Evolutionary conservation across 495 filamentous ascomycete species (phyloP), one percentile per base, ranked within the genome.

Genomic region (Niebla homalea): DNA sequence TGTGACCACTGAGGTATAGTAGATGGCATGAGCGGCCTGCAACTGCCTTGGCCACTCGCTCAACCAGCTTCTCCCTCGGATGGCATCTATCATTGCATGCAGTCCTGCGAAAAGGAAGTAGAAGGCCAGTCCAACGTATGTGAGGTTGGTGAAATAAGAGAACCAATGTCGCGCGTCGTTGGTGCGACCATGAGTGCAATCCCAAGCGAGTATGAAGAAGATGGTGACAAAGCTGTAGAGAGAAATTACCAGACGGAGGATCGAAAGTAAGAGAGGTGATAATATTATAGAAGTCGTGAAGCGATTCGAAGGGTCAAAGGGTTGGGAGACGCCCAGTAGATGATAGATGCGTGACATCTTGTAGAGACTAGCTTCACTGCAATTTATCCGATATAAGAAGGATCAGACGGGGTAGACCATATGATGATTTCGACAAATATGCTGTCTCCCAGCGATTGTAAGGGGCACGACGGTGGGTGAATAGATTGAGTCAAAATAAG

Each of bases 71-170:
- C 72, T 70, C 3, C 77, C 77, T 12, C 63, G 68, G 21, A 68
- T 64, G 19, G 75, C 75, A 66, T 88, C 89, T 43, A 66, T 68
- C 44, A 78, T 67, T 0, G 82, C 85, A 67, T 93, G 87, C 19
- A 77, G 42, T 4, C 77, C 67, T 0, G 78, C 66, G 49, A 80
- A 65, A 16, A 77, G 67, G 62, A 81, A 81, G 70, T 92, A 93
- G 68, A 89, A 90, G 18, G 71, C 80, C 19, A 89, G 57, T 0
- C 84, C 83, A 84, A 85, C 90, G 70, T 84, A 89, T 4, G 80
- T 83, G 44, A 85, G 63, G 60, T 75, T 73, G 38, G 87, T 93
- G 70, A 93, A 93, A 74, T 75, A 93, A 55, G 77, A 82, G 72
- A 90, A 92, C 43, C 67, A 67, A 38, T 68, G 61, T 23, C 66